Conservation (phyloP, 2,329 filamentous ascomycete genomes). For the Aspergillus costaricaensis region DNA sequence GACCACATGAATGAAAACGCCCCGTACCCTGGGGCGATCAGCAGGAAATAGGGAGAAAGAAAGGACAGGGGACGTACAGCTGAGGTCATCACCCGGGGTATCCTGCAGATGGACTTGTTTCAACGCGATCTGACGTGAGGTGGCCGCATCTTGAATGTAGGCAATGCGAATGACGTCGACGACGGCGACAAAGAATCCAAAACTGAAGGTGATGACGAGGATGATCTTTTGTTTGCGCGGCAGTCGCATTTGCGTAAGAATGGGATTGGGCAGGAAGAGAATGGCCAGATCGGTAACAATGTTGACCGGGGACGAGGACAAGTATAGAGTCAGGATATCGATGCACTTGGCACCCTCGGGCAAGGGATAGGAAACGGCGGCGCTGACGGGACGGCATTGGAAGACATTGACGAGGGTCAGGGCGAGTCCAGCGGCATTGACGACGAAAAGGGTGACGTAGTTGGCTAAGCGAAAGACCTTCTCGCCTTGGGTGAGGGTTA, state of each 20-base stretch:
- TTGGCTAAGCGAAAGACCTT: conserved; percentile 77
- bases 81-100: conserved; percentile 52
- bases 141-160: conserved; percentile 74
- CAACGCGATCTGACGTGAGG: conserved; percentile 37
- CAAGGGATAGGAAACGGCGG: conserved; percentile 62
- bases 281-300: conserved; percentile 89
- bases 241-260: conserved; percentile 81
- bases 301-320: conserved; percentile 82
- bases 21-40: conserved; percentile 67
- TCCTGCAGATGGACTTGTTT: conserved; percentile 38
- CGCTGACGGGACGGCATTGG: conserved; percentile 75
- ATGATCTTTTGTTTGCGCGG: conserved; percentile 86
- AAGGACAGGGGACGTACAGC: conserved; percentile 41
- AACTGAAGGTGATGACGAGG: conserved; percentile 78
- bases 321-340: conserved; percentile 65
- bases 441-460: conserved; percentile 73
- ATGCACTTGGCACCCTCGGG: conserved; percentile 55
- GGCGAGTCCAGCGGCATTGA: conserved; percentile 75
- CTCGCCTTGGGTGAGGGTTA: conserved; percentile 78
- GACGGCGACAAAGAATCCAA: conserved; percentile 83
- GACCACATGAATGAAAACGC: conserved; percentile 92
- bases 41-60: neutral
- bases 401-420: conserved; percentile 86
- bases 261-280: conserved; percentile 81
- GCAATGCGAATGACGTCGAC: conserved; percentile 89